These are phyloP conservation scores for Melanomma pulvis-pyrius DNA, from an alignment of 495 filamentous ascomycete species.

Conservation along the genomic window DNA sequence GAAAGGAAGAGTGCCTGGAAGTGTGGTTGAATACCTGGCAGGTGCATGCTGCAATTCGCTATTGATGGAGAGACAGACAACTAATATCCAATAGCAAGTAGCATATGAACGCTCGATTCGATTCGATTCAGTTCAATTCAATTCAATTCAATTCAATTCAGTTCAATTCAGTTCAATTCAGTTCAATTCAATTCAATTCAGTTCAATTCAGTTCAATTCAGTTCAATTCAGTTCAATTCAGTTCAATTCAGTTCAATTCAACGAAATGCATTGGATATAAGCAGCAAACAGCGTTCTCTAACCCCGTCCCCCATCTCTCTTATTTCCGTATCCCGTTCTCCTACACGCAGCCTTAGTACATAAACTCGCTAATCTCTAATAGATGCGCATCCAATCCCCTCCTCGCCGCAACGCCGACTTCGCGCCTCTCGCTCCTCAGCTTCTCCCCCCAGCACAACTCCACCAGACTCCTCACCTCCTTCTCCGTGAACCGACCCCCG, in stretches of 20 bases:
- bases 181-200: too few species aligned
- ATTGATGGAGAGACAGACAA: too few species aligned
- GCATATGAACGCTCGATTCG: too few species aligned
- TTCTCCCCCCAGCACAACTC: slow-evolving; percentile 87
- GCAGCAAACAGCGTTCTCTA: neutral
- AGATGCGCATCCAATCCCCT: slow-evolving; percentile 75
- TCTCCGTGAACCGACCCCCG: slow-evolving; percentile 66
- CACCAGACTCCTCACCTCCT: slow-evolving; percentile 80
- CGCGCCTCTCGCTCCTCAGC: slow-evolving; percentile 67
- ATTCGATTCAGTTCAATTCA: too few species aligned
- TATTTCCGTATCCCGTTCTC: neutral
- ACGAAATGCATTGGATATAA: neutral
- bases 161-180: too few species aligned
- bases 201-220: neutral
- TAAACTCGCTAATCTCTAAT: slow-evolving; percentile 73
- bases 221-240: neutral
- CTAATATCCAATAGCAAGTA: too few species aligned
- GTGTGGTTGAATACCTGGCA: too few species aligned
- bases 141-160: too few species aligned
- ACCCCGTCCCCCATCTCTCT: neutral
- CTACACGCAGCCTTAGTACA: slow-evolving; percentile 51
- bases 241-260: neutral
- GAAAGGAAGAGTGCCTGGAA: too few species aligned
- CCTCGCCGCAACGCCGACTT: slow-evolving; percentile 69
- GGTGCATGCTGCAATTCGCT: too few species aligned